These are phyloP conservation scores for Mycena filopes DNA, from an alignment of 768 basidiomycete genomes.

Conservation along the genomic window DNA sequence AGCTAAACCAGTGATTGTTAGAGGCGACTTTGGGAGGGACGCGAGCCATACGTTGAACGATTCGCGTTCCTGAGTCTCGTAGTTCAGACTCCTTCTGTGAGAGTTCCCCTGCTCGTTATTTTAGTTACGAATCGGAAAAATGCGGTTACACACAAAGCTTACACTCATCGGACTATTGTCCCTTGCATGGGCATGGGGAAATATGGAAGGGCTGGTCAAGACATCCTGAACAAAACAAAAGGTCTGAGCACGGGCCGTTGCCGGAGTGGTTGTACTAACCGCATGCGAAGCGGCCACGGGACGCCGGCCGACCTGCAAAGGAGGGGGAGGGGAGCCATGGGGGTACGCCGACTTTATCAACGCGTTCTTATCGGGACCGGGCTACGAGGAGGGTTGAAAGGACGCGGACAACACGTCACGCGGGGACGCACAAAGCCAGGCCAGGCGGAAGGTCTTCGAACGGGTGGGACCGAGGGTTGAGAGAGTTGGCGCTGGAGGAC, in stretches of 20 bases:
- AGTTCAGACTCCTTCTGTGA: slow-evolving; percentile 1
- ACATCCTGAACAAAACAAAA: slow-evolving; percentile 9
- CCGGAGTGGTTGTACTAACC: slow-evolving; percentile 6
- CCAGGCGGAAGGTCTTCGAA: slow-evolving; percentile 32
- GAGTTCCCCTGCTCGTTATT: slow-evolving; percentile 4
- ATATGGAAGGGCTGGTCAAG: slow-evolving; percentile 26
- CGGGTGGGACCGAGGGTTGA: slow-evolving; percentile 21
- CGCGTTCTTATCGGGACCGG: slow-evolving; percentile 31
- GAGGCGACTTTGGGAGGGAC: neutral
- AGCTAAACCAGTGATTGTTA: neutral
- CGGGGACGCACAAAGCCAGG: slow-evolving; percentile 31
- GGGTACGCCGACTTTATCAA: slow-evolving; percentile 9
- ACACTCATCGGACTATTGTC: slow-evolving; percentile 12
- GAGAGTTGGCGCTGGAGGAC: slow-evolving; percentile 29
- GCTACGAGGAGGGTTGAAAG: slow-evolving; percentile 17
- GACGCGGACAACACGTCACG: neutral
- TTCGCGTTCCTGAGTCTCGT: slow-evolving; percentile 14
- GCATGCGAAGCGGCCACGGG: slow-evolving; percentile 1
- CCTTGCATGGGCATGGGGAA: slow-evolving; percentile 14
- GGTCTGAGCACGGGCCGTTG: neutral
- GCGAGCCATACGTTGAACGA: slow-evolving; percentile 3
- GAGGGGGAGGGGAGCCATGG: slow-evolving; percentile 22
- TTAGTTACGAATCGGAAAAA: neutral
- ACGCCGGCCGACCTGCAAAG: slow-evolving; percentile 27
- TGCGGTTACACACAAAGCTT: neutral